Evolutionary conservation across 2,329 filamentous ascomycete species (phyloP).

Genomic region (Rhynchosporium graminicola): DNA sequence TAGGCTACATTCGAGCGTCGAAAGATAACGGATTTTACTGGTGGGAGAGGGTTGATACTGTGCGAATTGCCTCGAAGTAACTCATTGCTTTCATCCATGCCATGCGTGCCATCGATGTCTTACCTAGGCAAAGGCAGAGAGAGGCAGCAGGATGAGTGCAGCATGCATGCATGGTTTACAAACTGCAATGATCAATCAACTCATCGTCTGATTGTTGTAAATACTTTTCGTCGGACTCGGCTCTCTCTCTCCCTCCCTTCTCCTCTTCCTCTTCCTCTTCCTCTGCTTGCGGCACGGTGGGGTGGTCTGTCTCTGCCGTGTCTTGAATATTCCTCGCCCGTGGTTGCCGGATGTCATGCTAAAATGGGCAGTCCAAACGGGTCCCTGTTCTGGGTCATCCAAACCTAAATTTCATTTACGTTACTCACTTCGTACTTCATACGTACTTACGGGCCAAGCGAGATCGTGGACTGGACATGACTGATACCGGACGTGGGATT

Average conservation of each 20-base stretch:
- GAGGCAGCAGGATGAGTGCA: no score
- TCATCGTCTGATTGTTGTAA: no score
- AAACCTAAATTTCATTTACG: not conserved
- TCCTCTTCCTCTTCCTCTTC: not conserved
- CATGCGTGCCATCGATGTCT: no score
- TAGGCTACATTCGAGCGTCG: no score
- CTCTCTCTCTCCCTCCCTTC: not conserved
- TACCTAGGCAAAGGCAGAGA: no score
- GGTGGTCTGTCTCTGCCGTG: not conserved
- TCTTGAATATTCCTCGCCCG: conserved; percentile 3
- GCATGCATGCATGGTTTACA: no score
- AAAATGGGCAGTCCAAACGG: not conserved
- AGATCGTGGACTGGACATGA: not conserved
- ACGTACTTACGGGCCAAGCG: not conserved
- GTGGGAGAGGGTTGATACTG: no score
- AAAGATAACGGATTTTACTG: no score
- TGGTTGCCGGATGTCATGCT: not conserved
- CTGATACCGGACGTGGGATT: not conserved
- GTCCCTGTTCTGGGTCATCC: not conserved
- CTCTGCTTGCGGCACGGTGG: conserved; percentile 9
- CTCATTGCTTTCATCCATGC: no score
- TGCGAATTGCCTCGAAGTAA: no score
- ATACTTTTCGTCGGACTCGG: not conserved
- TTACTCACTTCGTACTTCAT: no score
- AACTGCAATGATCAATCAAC: no score